Conservation (phyloP, 2,329 filamentous ascomycete genomes). For the Penicillium oxalicum region DNA sequence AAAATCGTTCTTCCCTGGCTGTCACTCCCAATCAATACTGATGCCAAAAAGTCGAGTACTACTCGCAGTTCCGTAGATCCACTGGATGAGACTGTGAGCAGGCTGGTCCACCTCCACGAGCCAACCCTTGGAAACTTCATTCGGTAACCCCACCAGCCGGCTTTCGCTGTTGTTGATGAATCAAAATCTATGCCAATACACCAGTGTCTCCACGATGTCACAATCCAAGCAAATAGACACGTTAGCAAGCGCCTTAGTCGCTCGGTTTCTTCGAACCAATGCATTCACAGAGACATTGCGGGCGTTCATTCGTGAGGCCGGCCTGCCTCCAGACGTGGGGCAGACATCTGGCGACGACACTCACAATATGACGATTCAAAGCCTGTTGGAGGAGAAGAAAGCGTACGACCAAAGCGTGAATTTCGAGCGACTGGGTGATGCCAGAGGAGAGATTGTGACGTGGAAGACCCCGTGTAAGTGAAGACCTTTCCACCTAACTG, state of each 20-base stretch:
- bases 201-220: slow-evolving; percentile 9
- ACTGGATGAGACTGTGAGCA: neutral
- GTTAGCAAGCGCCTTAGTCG: slow-evolving; percentile 35
- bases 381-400: slow-evolving; percentile 56
- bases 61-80: too few species aligned
- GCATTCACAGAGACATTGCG: slow-evolving; percentile 48
- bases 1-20: too few species aligned
- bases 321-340: slow-evolving; percentile 48
- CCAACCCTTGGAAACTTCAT: too few species aligned
- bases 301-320: slow-evolving; percentile 54
- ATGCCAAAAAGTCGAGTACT: too few species aligned
- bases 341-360: slow-evolving; percentile 24
- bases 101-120: neutral
- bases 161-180: too few species aligned
- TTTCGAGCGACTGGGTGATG: slow-evolving; percentile 51
- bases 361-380: slow-evolving; percentile 51
- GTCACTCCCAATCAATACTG: too few species aligned
- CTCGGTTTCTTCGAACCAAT: slow-evolving; percentile 40
- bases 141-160: too few species aligned
- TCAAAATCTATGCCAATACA: neutral
- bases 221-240: slow-evolving; percentile 15
- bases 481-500: neutral
- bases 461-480: slow-evolving; percentile 46
- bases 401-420: slow-evolving; percentile 50
- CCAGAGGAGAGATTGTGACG: slow-evolving; percentile 34